phyloP scores from a whole-genome alignment of 2,329 filamentous ascomycete species.

The Sclerotinia spermophila region DNA sequence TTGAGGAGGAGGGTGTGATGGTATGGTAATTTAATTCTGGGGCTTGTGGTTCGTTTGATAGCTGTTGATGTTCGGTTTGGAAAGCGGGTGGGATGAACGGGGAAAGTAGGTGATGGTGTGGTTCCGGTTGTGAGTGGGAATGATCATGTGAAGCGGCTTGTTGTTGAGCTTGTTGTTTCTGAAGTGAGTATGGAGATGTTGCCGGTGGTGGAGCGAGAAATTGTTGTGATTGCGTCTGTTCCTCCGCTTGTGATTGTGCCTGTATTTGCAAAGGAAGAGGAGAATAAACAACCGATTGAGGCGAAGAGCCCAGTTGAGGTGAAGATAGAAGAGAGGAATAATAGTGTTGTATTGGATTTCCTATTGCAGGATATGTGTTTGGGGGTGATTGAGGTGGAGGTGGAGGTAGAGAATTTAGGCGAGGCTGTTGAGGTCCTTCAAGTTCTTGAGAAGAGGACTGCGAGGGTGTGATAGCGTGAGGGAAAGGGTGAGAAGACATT shows the following conservation, averaged over 20 bases:
- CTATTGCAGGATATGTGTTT: background rate
- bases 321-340: background rate
- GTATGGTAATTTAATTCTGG: background rate
- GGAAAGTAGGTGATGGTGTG: background rate
- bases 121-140: background rate
- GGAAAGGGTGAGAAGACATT: background rate
- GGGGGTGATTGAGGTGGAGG: background rate
- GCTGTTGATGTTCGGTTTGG: background rate
- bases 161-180: background rate
- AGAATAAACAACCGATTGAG: slow-evolving; percentile 1
- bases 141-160: background rate
- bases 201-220: too few relatives aligned
- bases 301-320: background rate
- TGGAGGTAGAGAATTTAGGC: background rate
- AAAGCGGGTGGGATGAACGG: background rate
- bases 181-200: background rate
- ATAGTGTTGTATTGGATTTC: background rate
- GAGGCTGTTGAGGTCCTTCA: background rate
- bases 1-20: background rate
- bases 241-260: background rate
- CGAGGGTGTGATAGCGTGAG: background rate
- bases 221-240: background rate
- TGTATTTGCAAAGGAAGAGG: background rate
- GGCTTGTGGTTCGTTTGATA: background rate
- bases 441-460: background rate